A percentile compares a stretch with the other conserved stretches of the same genome.
These are phyloP conservation scores for Thielaviopsis punctulata DNA, from an alignment of 2,329 filamentous ascomycete species.

Conservation along the genomic window DNA sequence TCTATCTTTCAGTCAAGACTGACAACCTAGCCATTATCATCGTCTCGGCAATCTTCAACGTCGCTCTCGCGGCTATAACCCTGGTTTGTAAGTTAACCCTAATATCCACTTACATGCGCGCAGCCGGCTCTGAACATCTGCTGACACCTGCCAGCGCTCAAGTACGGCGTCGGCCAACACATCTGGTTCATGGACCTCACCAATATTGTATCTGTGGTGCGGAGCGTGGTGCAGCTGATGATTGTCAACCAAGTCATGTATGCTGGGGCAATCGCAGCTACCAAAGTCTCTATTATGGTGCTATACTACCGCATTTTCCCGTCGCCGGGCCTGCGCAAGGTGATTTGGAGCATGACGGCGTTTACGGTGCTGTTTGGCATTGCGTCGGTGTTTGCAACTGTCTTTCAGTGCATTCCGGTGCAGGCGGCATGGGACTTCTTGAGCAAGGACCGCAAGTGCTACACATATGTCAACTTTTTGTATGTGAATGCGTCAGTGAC, in stretches of 20 bases:
- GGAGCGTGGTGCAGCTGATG: constrained; percentile 14
- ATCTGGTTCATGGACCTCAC: constrained; percentile 3
- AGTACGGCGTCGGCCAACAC: constrained; percentile 9
- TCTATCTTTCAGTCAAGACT: background rate
- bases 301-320: constrained; percentile 20
- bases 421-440: constrained; percentile 17
- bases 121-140: too few species aligned
- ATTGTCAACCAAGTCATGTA: constrained; percentile 18
- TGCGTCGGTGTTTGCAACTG: constrained; percentile 16
- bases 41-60: constrained; percentile 4
- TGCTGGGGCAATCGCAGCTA: constrained; percentile 18
- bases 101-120: background rate
- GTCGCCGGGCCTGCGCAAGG: constrained; percentile 15
- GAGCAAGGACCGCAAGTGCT: constrained; percentile 14
- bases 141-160: constrained; percentile 1
- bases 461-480: constrained; percentile 16
- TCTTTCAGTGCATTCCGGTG: constrained; percentile 17
- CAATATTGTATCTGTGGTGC: constrained; percentile 3
- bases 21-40: constrained; percentile 1
- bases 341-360: constrained; percentile 16
- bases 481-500: constrained; percentile 18
- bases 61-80: background rate
- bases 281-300: constrained; percentile 20
- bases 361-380: constrained; percentile 14
- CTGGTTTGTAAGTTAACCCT: constrained; percentile 1